These are phyloP conservation scores for Paramecium octaurelia DNA, from an alignment of 73 alveolate species.

Conservation along the genomic window DNA sequence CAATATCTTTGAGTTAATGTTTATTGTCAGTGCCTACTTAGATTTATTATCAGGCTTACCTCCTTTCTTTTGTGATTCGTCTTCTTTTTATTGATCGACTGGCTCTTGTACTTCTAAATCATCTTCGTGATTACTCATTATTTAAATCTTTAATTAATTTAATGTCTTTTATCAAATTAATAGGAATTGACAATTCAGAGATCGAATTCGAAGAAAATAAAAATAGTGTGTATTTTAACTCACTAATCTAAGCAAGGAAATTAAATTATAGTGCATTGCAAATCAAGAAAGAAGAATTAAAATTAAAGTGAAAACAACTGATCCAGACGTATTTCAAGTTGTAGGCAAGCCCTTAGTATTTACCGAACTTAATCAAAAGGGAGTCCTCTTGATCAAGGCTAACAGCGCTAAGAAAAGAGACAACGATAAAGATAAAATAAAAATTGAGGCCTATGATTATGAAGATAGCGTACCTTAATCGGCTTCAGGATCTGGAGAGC, in stretches of 20 bases:
- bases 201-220: not conserved
- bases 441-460: not conserved
- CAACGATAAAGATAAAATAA: not conserved
- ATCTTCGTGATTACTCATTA: not conserved
- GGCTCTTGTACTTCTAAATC: not conserved
- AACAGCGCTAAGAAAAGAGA: not conserved
- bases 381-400: not conserved
- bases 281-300: not conserved
- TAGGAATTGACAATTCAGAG: not conserved
- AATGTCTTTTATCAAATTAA: not conserved
- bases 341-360: not conserved
- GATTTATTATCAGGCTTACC: not conserved
- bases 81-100: not conserved
- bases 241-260: not conserved
- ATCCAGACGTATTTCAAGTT: not conserved
- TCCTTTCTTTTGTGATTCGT: not conserved
- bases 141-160: not conserved
- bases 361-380: not conserved
- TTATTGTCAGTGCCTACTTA: not conserved
- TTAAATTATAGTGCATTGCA: not conserved
- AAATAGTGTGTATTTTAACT: not conserved
- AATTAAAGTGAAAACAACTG: not conserved
- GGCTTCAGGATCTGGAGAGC: not conserved
- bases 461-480: not conserved
- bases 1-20: conserved; percentile 28